These are phyloP conservation scores for Trichoderma breve DNA, from an alignment of 2,329 filamentous ascomycete species.

Conservation along the genomic window DNA sequence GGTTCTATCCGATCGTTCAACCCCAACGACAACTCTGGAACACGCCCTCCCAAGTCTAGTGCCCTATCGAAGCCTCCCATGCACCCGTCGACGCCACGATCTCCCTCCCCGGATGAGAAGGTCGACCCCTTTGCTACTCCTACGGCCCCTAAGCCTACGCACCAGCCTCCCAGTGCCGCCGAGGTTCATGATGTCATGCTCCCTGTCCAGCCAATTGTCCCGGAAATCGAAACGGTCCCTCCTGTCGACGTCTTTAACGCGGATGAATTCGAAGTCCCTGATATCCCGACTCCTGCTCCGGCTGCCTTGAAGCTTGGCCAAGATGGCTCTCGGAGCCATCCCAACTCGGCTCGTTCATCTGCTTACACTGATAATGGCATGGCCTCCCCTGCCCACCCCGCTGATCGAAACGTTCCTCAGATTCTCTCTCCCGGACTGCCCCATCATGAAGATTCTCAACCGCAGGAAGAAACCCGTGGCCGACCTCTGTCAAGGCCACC, in stretches of 20 bases:
- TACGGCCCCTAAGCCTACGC: slow-evolving; percentile 31
- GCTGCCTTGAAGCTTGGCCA: slow-evolving; percentile 31
- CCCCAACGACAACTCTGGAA: slow-evolving; percentile 34
- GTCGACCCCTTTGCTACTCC: slow-evolving; percentile 39
- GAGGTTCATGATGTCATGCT: slow-evolving; percentile 30
- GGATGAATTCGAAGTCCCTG: slow-evolving; percentile 27
- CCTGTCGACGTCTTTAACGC: slow-evolving; percentile 28
- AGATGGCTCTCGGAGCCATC: slow-evolving; percentile 25
- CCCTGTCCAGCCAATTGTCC: slow-evolving; percentile 36
- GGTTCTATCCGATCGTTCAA: slow-evolving; percentile 55
- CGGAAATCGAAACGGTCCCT: slow-evolving; percentile 39
- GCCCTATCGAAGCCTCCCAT: slow-evolving; percentile 10
- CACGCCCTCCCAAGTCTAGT: slow-evolving; percentile 43
- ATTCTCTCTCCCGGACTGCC: slow-evolving; percentile 27
- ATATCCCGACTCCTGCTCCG: slow-evolving; percentile 32
- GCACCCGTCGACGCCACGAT: slow-evolving; percentile 22
- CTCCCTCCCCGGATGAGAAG: slow-evolving; percentile 36
- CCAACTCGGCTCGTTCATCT: slow-evolving; percentile 21
- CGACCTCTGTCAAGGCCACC: slow-evolving; percentile 34
- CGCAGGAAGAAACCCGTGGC: slow-evolving; percentile 38
- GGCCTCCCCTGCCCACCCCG: slow-evolving; percentile 22
- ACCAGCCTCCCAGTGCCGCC: slow-evolving; percentile 23
- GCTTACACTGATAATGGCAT: slow-evolving; percentile 16
- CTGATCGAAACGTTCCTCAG: slow-evolving; percentile 37
- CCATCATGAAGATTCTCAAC: slow-evolving; percentile 31